These are phyloP conservation scores for Leonotis leonurus DNA, from an alignment of 257 asterid genomes.

Conservation along the genomic window DNA sequence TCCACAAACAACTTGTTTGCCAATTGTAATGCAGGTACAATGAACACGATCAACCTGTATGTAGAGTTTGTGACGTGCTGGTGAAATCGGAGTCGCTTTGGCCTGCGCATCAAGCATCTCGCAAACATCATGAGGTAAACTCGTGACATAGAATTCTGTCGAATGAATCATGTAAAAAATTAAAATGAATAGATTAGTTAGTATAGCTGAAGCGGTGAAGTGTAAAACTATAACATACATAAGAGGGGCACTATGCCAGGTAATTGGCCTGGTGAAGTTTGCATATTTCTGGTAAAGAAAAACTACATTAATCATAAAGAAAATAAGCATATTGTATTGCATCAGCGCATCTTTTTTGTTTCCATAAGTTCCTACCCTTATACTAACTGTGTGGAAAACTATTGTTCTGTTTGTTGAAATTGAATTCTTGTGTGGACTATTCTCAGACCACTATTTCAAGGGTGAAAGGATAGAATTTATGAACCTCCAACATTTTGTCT, in stretches of 20 bases:
- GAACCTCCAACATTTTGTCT: not conserved
- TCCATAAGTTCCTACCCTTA: not conserved
- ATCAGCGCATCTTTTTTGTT: not conserved
- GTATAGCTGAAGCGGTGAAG: not conserved
- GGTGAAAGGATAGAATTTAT: not conserved
- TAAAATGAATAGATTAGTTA: too few relatives aligned
- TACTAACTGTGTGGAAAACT: not conserved
- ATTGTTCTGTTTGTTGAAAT: not conserved
- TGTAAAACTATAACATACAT: not conserved
- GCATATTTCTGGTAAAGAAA: not conserved
- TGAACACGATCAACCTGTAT: slow-evolving; percentile 70
- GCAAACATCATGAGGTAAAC: slow-evolving; percentile 79
- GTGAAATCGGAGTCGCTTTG: slow-evolving; percentile 77
- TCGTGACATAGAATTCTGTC: not conserved
- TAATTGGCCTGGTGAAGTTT: not conserved
- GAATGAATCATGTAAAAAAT: not conserved
- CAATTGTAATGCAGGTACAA: slow-evolving; percentile 54
- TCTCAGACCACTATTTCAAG: not conserved
- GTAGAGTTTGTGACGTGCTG: slow-evolving; percentile 73
- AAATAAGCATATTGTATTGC: not conserved
- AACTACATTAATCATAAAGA: not conserved
- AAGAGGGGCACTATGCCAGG: not conserved
- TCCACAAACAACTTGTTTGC: too few relatives aligned
- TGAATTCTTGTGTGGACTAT: not conserved
- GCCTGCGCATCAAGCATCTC: slow-evolving; percentile 97